Evolutionary conservation across 176 grass and related monocot species (phyloP).

Genomic region (Eleusine coracana): DNA sequence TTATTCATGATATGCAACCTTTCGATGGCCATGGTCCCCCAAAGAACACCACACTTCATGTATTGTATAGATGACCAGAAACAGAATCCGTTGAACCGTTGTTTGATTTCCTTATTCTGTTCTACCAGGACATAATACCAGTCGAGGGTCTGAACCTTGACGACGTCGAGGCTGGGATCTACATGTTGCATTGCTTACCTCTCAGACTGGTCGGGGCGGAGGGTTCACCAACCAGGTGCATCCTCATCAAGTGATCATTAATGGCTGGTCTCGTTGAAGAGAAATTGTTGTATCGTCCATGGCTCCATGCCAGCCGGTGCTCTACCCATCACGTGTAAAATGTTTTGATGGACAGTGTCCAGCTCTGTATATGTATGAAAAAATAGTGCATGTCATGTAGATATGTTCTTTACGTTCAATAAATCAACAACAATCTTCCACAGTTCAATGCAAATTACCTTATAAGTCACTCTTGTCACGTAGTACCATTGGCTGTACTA

Average conservation of each 20-base stretch:
- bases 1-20: neutral
- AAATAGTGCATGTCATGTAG: neutral
- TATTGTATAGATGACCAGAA: no score
- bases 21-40: neutral
- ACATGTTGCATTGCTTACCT: constrained; percentile 87
- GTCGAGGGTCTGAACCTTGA: constrained; percentile 81
- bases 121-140: constrained; percentile 77
- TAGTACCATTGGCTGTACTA: neutral
- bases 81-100: neutral
- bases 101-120: constrained; percentile 28
- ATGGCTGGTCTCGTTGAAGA: constrained; percentile 4
- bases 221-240: constrained; percentile 81
- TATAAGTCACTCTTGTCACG: neutral
- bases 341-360: neutral
- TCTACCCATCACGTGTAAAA: neutral
- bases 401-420: constrained; percentile 19
- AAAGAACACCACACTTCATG: no score
- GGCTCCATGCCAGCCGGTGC: neutral
- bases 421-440: neutral
- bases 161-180: constrained; percentile 59
- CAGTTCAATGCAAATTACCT: neutral
- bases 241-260: constrained; percentile 67
- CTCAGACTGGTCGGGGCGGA: constrained; percentile 66
- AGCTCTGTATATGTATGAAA: neutral
- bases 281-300: no score